These are phyloP conservation scores for Alternaria gansuensis DNA, from an alignment of 2,329 filamentous ascomycete species.

Conservation along the genomic window DNA sequence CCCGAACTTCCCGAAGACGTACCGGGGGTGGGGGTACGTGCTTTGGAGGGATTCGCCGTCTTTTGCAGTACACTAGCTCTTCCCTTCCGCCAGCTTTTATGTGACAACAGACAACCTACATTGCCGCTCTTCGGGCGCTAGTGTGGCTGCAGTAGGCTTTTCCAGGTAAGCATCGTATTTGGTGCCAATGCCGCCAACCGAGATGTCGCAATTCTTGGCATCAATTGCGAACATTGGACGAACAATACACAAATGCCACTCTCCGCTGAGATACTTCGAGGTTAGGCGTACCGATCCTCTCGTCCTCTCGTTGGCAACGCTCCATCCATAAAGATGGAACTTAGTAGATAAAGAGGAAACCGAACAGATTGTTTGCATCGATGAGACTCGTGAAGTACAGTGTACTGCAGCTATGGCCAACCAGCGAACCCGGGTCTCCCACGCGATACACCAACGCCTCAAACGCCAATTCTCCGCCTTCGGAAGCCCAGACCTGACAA, in stretches of 20 bases:
- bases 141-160: constrained; percentile 11
- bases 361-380: background rate
- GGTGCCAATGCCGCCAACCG: constrained; percentile 19
- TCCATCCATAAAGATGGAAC: background rate
- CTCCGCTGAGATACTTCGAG: background rate
- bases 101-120: constrained; percentile 3
- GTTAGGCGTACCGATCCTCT: background rate
- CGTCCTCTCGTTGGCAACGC: background rate
- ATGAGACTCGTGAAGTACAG: background rate
- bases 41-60: background rate
- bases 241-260: background rate
- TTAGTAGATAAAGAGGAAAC: background rate
- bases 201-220: constrained; percentile 25
- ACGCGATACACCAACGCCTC: constrained; percentile 9
- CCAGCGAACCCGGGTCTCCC: constrained; percentile 13
- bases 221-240: constrained; percentile 15
- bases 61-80: background rate
- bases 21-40: background rate
- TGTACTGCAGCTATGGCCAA: constrained; percentile 6
- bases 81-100: background rate
- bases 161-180: constrained; percentile 10
- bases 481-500: constrained; percentile 43
- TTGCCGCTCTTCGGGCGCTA: constrained; percentile 5
- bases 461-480: constrained; percentile 26
- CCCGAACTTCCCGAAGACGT: background rate